Conservation (phyloP, 2,329 filamentous ascomycete genomes). For the Hypomyces perniciosus region DNA sequence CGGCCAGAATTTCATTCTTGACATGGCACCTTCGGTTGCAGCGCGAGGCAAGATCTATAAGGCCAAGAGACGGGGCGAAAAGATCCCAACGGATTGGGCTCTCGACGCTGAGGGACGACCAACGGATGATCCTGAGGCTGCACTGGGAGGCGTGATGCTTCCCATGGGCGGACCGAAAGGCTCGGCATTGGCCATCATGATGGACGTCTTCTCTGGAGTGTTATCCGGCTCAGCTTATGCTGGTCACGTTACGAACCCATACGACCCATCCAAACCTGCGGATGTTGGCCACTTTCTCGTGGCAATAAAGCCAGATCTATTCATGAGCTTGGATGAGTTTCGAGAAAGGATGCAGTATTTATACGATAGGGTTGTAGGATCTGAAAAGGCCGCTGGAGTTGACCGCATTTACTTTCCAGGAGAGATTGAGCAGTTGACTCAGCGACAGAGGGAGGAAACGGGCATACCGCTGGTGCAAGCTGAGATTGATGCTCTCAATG, state of each 20-base stretch:
- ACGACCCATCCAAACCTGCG: conserved; percentile 61
- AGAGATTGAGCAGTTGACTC: conserved; percentile 53
- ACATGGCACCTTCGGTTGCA: conserved; percentile 66
- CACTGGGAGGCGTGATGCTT: conserved; percentile 73
- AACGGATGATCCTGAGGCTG: conserved; percentile 66
- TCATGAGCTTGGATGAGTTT: conserved; percentile 66
- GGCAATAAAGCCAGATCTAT: conserved; percentile 68
- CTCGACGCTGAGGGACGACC: conserved; percentile 61
- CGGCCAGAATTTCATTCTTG: conserved; percentile 56
- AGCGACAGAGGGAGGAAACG: conserved; percentile 43
- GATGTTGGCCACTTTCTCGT: conserved; percentile 72
- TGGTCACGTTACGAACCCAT: conserved; percentile 69
- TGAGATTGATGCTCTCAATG: conserved; percentile 50
- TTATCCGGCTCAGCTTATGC: conserved; percentile 74
- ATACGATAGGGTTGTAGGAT: conserved; percentile 47
- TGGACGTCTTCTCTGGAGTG: conserved; percentile 82
- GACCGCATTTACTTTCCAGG: conserved; percentile 57
- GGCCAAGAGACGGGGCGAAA: conserved; percentile 59
- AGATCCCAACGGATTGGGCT: conserved; percentile 69
- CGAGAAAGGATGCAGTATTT: conserved; percentile 53
- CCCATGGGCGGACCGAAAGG: conserved; percentile 84
- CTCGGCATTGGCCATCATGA: conserved; percentile 71
- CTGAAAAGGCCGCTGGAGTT: conserved; percentile 49
- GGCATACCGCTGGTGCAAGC: conserved; percentile 55
- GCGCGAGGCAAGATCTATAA: conserved; percentile 70